Conservation (phyloP, 495 filamentous ascomycete species). For the Tuber borchii region DNA sequence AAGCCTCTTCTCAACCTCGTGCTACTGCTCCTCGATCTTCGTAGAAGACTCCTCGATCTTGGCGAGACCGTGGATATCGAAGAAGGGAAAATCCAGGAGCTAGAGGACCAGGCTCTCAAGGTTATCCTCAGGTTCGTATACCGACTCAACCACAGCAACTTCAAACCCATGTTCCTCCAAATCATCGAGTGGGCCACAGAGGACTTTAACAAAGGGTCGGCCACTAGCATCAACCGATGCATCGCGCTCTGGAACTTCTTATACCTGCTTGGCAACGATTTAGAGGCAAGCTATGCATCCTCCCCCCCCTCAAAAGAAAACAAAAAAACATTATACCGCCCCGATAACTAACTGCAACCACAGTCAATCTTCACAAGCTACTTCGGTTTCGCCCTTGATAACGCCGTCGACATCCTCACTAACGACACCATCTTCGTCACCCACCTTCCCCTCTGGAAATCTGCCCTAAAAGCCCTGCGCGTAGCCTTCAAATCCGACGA, state of each 20-base stretch:
- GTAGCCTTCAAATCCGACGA: constrained; percentile 72
- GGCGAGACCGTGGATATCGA: constrained; percentile 50
- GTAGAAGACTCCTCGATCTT: constrained; percentile 54
- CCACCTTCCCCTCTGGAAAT: constrained; percentile 20
- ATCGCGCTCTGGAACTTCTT: constrained; percentile 66
- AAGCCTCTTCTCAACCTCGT: neutral
- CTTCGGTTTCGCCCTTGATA: constrained; percentile 73
- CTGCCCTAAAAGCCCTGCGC: constrained; percentile 60
- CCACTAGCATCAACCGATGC: constrained; percentile 18
- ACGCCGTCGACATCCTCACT: constrained; percentile 58
- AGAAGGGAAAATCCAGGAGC: constrained; percentile 51
- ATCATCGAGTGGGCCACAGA: constrained; percentile 70
- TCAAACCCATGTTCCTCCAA: constrained; percentile 82
- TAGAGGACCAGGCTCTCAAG: constrained; percentile 61
- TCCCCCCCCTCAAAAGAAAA: neutral
- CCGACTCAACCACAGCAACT: constrained; percentile 92
- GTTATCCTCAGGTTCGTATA: constrained; percentile 80
- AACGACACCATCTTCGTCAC: constrained; percentile 12
- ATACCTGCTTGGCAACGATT: constrained; percentile 65
- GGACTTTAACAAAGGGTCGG: constrained; percentile 25
- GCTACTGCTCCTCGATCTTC: constrained; percentile 1
- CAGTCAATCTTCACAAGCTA: constrained; percentile 88
- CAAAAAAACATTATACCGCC: neutral
- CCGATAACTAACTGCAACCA: constrained; percentile 8
- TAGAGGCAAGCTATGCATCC: constrained; percentile 55